Conservation (phyloP, 116 monocot species). For the Trichopus zeylanicus region DNA sequence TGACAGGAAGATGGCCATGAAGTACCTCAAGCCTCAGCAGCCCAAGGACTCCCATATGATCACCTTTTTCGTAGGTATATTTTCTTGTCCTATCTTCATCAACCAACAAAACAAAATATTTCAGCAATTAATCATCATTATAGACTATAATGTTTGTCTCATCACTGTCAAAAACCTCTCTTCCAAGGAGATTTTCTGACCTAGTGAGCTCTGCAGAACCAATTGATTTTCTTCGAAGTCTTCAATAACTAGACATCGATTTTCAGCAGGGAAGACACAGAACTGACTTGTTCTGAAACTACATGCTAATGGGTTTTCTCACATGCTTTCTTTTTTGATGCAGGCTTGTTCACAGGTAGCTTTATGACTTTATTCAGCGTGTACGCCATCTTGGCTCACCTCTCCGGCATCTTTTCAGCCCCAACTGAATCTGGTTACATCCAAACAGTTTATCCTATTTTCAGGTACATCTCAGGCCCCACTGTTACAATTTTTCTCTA, state of each 20-base stretch:
- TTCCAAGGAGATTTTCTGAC: too few species aligned
- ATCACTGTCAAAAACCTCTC: too few species aligned
- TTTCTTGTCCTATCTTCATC: not conserved
- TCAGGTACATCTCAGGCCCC: slow-evolving; percentile 43
- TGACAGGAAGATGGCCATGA: slow-evolving; percentile 88
- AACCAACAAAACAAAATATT: not conserved
- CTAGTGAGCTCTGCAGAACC: too few species aligned
- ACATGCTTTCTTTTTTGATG: not conserved
- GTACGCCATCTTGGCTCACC: slow-evolving; percentile 83
- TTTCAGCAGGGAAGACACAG: too few species aligned
- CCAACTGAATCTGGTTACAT: slow-evolving; percentile 46
- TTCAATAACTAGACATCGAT: too few species aligned
- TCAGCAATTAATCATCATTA: not conserved
- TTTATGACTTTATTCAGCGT: slow-evolving; percentile 80
- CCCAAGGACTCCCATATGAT: slow-evolving; percentile 77
- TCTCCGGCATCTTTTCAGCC: slow-evolving; percentile 62
- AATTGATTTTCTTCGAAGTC: too few species aligned
- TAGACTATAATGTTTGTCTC: too few species aligned
- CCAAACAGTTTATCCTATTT: slow-evolving; percentile 83
- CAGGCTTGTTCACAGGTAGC: slow-evolving; percentile 91
- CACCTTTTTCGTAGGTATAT: slow-evolving; percentile 85
- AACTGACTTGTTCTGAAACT: not conserved
- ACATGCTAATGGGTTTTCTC: not conserved
- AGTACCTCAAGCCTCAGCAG: slow-evolving; percentile 73
- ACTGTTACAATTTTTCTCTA: not conserved